A percentile compares a stretch with the other conserved stretches of the same genome.
phyloP scores from a whole-genome alignment of 306 rosid species.

The Cicer arietinum region DNA sequence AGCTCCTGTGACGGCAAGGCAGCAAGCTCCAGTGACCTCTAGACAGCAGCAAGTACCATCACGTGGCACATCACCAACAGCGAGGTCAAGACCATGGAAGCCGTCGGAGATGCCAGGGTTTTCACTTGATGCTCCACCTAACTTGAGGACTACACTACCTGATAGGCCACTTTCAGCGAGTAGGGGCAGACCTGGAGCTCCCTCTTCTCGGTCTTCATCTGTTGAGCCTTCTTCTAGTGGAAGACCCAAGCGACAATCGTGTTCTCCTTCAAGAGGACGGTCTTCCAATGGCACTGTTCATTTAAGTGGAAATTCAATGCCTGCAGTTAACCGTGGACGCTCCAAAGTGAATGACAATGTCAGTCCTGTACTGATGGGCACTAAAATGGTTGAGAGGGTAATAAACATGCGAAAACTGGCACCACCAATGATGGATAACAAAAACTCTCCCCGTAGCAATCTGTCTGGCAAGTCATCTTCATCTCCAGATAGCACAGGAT shows the following conservation, averaged over 20 bases:
- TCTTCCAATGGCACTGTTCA: conserved; percentile 66
- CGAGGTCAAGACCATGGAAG: conserved; percentile 90
- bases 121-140: conserved; percentile 93
- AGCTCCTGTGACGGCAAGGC: conserved; percentile 54
- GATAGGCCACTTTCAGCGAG: conserved; percentile 85
- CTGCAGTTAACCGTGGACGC: conserved; percentile 74
- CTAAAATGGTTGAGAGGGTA: conserved; percentile 94
- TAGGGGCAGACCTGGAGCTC: conserved; percentile 98
- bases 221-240: conserved; percentile 76
- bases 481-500: conserved; percentile 90
- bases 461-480: conserved; percentile 79
- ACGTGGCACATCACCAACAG: conserved; percentile 90
- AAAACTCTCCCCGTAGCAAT: conserved; percentile 75
- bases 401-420: conserved; percentile 88
- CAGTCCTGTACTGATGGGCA: conserved; percentile 83
- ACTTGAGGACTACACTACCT: conserved; percentile 86
- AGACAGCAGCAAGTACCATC: conserved; percentile 70
- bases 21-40: conserved; percentile 53
- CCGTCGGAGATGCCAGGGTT: conserved; percentile 96
- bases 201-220: conserved; percentile 85
- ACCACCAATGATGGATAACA: conserved; percentile 89
- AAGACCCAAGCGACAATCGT: conserved; percentile 87
- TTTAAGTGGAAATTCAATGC: conserved; percentile 85
- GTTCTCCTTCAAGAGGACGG: conserved; percentile 97
- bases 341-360: conserved; percentile 78